Base-by-base conservation (phyloP, 495 filamentous ascomycete species). In the Penicillium malachiteum region DNA sequence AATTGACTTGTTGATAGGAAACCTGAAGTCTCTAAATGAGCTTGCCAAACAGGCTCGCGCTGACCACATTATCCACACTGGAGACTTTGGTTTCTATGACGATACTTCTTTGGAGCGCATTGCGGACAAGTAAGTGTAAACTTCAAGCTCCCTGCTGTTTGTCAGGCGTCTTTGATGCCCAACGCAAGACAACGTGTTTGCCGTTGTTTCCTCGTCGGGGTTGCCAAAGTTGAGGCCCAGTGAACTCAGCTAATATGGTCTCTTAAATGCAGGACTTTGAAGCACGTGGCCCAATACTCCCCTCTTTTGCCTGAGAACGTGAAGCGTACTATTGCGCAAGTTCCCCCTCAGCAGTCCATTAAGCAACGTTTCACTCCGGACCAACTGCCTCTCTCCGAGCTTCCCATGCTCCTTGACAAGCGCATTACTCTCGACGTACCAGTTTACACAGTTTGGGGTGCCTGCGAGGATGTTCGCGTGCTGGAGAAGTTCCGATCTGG, bases 81-180 rank as follows among this genome's bases (percentile, higher is more conserved):
- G 95, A 67, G 95, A 99, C 68, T 99, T 99, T 68, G 95, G 95
- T 50, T 99, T 99, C 76, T 99, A 99, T 74, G 95, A 99, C 68
- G 90, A 95, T 48, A 88, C 85, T 39, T 99, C 95, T 9, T 77
- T 99, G 33, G 92, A 99, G 63, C 88, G 95, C 52, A 97, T 99
- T 78, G 94, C 94, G 8, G 95, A 99, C 70, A 99, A 99, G 94
- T 98, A 72, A 80, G 90, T 80, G 41, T 34, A 12, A 56, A 38
- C 16, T 4, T 26, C 21, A 26, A 26, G 21, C 21, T 26, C 4
- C 4, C 13, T 26, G 34, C 13, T 32, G 7, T 14, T 17, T 44
- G 5, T 30, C 31, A 5, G 16, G 42, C 11, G 14, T 42, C 18
- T 45, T 54, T 45, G 56, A 35, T 58, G 55, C 53, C 62, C 52